Conservation (phyloP, 2,329 filamentous ascomycete genomes). For the Colletotrichum euphorbiae region DNA sequence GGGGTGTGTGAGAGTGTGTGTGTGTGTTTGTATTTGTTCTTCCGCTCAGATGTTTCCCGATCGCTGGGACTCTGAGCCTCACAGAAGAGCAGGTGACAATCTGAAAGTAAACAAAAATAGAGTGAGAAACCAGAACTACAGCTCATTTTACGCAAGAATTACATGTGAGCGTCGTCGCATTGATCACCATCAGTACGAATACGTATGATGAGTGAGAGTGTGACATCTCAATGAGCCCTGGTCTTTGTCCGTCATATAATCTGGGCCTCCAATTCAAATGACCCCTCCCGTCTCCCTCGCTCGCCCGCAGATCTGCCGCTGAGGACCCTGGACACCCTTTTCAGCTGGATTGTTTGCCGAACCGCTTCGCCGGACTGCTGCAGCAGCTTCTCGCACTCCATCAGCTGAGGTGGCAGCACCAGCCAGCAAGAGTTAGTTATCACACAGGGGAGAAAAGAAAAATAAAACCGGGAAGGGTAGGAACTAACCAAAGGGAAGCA, state of each 20-base stretch:
- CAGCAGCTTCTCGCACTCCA: not conserved
- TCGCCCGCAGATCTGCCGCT: slow-evolving; percentile 33
- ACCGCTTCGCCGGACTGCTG: slow-evolving; percentile 1
- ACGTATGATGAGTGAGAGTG: not conserved
- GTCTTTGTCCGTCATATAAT: slow-evolving; percentile 15
- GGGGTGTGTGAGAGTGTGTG: too few relatives aligned
- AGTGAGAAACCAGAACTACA: not conserved
- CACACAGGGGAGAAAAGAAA: not conserved
- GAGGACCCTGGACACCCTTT: slow-evolving; percentile 27
- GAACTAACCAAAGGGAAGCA: slow-evolving; percentile 27
- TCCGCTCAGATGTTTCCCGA: slow-evolving; percentile 21
- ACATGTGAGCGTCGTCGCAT: slow-evolving; percentile 24
- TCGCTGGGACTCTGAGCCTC: too few relatives aligned
- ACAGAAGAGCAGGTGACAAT: not conserved
- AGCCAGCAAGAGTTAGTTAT: not conserved
- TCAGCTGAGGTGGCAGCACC: not conserved
- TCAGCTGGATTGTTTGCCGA: slow-evolving; percentile 2
- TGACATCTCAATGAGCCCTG: slow-evolving; percentile 24
- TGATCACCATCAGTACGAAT: not conserved
- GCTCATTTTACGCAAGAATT: slow-evolving; percentile 3
- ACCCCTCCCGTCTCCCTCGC: not conserved
- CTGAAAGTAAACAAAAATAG: slow-evolving; percentile 8
- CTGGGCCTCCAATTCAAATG: slow-evolving; percentile 18
- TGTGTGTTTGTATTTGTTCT: not conserved
- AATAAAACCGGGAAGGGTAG: not conserved